Evolutionary conservation across 805 yeast genomes (phyloP).

Genomic region (Suhomyces canberraensis): DNA sequence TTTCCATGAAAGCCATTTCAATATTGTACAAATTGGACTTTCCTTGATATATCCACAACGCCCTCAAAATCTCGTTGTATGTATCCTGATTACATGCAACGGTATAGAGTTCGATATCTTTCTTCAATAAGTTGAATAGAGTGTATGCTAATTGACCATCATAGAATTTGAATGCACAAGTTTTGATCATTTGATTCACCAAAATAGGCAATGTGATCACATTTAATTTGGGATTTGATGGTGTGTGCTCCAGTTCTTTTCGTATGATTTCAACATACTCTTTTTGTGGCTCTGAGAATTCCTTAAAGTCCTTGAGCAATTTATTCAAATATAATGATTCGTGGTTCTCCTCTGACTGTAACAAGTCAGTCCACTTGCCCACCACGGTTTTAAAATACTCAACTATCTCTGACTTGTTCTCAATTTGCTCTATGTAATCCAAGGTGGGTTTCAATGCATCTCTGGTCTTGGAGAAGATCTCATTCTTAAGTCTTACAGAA

Average conservation of each 20-base stretch:
- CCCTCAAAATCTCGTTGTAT: slow-evolving; percentile 36
- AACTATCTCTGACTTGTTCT: slow-evolving; percentile 12
- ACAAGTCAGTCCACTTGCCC: slow-evolving; percentile 10
- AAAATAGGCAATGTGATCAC: slow-evolving; percentile 34
- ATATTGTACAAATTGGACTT: slow-evolving; percentile 32
- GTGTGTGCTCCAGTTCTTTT: slow-evolving; percentile 12
- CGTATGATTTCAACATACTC: slow-evolving; percentile 16
- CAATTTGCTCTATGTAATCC: slow-evolving; percentile 16
- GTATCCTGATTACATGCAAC: slow-evolving; percentile 39
- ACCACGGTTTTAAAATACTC: slow-evolving; percentile 16
- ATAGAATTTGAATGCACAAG: slow-evolving; percentile 20
- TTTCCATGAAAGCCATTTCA: slow-evolving; percentile 34
- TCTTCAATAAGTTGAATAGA: slow-evolving; percentile 33
- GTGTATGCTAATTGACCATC: slow-evolving; percentile 37
- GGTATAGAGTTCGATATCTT: slow-evolving; percentile 31
- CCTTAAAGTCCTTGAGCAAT: slow-evolving; percentile 10
- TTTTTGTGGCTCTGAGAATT: slow-evolving; percentile 16
- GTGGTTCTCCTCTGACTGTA: slow-evolving; percentile 5
- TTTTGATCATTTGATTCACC: slow-evolving; percentile 30
- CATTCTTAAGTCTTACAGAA: slow-evolving; percentile 10
- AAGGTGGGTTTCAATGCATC: slow-evolving; percentile 21
- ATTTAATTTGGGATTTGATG: slow-evolving; percentile 27
- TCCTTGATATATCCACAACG: slow-evolving; percentile 38
- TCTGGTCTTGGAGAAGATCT: slow-evolving; percentile 14
- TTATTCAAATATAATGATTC: slow-evolving; percentile 13